Evolutionary conservation across 768 basidiomycete genomes (phyloP).

Genomic region (Boletus reticuloceps): DNA sequence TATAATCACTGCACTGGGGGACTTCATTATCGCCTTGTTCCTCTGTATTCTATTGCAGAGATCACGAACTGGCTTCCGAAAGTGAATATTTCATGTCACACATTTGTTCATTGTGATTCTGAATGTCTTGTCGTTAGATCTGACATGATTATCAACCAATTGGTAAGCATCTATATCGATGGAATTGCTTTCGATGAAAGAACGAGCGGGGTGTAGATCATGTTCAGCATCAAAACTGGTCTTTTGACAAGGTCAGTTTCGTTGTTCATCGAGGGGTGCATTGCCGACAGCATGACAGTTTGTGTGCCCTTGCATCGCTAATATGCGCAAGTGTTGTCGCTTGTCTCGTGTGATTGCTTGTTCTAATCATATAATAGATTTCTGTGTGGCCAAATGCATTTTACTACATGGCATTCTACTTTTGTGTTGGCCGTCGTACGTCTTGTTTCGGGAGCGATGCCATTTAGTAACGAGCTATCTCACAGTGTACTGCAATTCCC

Average conservation of each 20-base stretch:
- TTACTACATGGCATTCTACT: slow-evolving; percentile 58
- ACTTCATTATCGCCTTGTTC: slow-evolving; percentile 48
- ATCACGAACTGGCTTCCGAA: slow-evolving; percentile 52
- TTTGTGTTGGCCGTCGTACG: slow-evolving; percentile 56
- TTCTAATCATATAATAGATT: slow-evolving; percentile 35
- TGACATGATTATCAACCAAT: slow-evolving; percentile 49
- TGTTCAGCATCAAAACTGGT: slow-evolving; percentile 50
- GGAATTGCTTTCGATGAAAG: not conserved
- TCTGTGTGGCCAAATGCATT: slow-evolving; percentile 45
- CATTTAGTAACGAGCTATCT: not conserved
- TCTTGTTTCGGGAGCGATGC: slow-evolving; percentile 1
- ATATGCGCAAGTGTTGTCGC: slow-evolving; percentile 37
- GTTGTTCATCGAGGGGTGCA: not conserved
- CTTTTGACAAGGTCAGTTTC: slow-evolving; percentile 30
- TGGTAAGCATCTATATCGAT: slow-evolving; percentile 22
- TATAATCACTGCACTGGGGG: slow-evolving; percentile 44
- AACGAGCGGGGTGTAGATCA: slow-evolving; percentile 32
- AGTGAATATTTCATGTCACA: slow-evolving; percentile 15
- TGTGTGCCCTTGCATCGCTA: slow-evolving; percentile 54
- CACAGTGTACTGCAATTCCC: slow-evolving; percentile 59
- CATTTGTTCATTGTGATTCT: not conserved
- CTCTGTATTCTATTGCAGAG: slow-evolving; percentile 45
- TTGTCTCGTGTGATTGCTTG: not conserved
- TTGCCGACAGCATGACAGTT: slow-evolving; percentile 24
- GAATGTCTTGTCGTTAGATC: slow-evolving; percentile 25